A percentile compares a stretch with the other conserved stretches of the same genome.
These are phyloP conservation scores for Firmiana major DNA, from an alignment of 345 rosid species.

Conservation along the genomic window DNA sequence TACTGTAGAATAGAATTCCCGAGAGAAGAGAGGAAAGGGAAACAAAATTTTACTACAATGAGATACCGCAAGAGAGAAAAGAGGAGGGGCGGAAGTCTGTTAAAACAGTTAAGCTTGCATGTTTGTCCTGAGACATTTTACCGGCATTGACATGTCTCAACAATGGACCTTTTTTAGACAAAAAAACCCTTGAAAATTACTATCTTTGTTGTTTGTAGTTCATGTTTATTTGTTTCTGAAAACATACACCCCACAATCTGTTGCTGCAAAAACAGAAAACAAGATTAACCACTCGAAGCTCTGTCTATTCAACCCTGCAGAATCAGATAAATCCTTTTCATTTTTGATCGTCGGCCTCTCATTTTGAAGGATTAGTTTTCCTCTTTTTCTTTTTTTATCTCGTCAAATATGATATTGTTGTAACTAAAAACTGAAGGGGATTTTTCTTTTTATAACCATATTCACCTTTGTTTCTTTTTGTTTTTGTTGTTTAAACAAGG, in stretches of 20 bases:
- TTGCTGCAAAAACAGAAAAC: conserved; percentile 6
- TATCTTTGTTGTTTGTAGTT: conserved; percentile 1
- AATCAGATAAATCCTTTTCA: not conserved
- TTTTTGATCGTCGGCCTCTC: not conserved
- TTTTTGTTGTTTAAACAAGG: conserved; percentile 11
- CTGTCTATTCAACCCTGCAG: not conserved
- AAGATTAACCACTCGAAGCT: not conserved
- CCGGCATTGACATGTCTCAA: conserved; percentile 14
- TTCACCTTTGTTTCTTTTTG: conserved; percentile 9
- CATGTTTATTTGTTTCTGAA: not conserved
- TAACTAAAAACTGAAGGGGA: conserved; percentile 16
- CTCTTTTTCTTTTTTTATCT: not conserved
- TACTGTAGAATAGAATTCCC: too few relatives aligned
- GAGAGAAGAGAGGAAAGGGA: too few relatives aligned
- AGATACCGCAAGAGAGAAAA: too few relatives aligned
- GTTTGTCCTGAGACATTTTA: conserved; percentile 29
- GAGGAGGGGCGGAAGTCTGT: conserved; percentile 7
- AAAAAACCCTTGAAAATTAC: not conserved
- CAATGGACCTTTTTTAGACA: conserved; percentile 25
- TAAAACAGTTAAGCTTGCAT: conserved; percentile 10
- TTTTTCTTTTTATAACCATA: not conserved
- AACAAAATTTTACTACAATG: too few relatives aligned
- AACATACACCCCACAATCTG: conserved; percentile 31
- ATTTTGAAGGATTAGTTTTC: not conserved
- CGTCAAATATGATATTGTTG: not conserved